Base-by-base conservation (phyloP, 176 grass and related monocot species). In the Neostapfia colusana region DNA sequence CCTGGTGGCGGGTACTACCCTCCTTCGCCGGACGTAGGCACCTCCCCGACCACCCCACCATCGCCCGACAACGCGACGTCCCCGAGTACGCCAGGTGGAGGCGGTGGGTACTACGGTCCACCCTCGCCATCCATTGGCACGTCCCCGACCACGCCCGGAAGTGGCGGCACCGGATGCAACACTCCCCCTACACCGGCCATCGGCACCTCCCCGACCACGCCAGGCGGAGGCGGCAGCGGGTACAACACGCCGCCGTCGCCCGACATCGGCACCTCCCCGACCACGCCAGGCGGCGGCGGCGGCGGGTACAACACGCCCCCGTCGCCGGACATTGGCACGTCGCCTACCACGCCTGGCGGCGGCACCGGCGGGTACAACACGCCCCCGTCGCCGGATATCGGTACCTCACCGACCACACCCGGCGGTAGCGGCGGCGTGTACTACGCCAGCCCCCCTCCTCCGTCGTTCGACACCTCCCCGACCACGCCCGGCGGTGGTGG, bases 141-240 rank as follows among this genome's bases (percentile, higher is more conserved):
- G 17, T 36, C 69, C 17, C 68, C 68, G 4, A 51, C 26, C 6
- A 51, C 68, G 45, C 69, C 55, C 8, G 55, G 55, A 6, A 45
- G 59, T 14, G 42, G 40, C 4, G 43, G 74, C 0, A 45, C 55
- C 0, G 84, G 83, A 4, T 66, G 50, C 9, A 4, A 11, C 58
- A 70, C 75, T 28, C 85, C 80, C 0, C 84, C 81, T 1, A 24
- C 72, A 0, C 82, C 87, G 8, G 63, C 37, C 45, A 66, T 24
- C 18, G 60, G 44, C 36, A 84, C 70, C 1, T 63, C 82, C 4
- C 81, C 82, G 8, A 46, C 58, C 15, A 75, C 73, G 8, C 55
- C 57, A 8, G 34, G 59, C 5, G 2, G 28, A 5, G 2, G 28
- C 2, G 78, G 55, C 2, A 26, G 66, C 9, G 54, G 21, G n/a